Percentiles rank a stretch among this genome's conserved stretches.
Evolutionary conservation across 352 stramenopile species (phyloP).

Genomic region (Chrysophaeum taylorii): DNA sequence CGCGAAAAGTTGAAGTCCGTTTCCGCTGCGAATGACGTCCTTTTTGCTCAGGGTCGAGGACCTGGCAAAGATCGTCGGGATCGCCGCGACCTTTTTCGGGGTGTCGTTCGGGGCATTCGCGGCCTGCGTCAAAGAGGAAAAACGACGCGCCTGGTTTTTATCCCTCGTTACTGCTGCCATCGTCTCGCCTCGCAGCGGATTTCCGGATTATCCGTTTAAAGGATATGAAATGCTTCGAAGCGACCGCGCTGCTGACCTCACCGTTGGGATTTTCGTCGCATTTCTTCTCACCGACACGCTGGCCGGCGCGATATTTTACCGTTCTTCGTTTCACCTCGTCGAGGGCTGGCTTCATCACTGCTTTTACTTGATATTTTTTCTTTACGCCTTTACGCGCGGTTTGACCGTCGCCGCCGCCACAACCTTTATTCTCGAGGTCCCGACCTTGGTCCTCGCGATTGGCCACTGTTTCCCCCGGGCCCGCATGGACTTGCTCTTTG

Average conservation of each 20-base stretch:
- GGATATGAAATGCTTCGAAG: not conserved
- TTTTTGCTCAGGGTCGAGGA: too few relatives aligned
- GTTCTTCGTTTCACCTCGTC: not conserved
- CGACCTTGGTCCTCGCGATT: not conserved
- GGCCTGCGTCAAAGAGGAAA: not conserved
- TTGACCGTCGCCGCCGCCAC: not conserved
- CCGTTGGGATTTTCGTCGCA: not conserved
- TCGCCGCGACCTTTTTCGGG: not conserved
- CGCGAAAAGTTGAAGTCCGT: too few relatives aligned
- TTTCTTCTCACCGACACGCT: not conserved
- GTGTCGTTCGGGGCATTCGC: not conserved
- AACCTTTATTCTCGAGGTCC: not conserved
- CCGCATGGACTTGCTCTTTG: not conserved
- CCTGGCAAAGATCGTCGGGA: too few relatives aligned
- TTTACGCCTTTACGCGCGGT: not conserved
- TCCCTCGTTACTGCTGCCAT: not conserved
- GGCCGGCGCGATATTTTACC: not conserved
- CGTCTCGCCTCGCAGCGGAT: not conserved
- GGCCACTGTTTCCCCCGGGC: not conserved
- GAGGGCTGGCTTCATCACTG: constrained; percentile 6
- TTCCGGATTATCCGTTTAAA: not conserved
- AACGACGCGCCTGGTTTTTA: constrained; percentile 9
- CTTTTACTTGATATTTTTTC: not conserved
- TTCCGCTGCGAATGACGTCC: too few relatives aligned
- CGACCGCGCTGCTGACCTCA: not conserved